Conservation (phyloP, 306 rosid species). For the Cucumis hystrix region DNA sequence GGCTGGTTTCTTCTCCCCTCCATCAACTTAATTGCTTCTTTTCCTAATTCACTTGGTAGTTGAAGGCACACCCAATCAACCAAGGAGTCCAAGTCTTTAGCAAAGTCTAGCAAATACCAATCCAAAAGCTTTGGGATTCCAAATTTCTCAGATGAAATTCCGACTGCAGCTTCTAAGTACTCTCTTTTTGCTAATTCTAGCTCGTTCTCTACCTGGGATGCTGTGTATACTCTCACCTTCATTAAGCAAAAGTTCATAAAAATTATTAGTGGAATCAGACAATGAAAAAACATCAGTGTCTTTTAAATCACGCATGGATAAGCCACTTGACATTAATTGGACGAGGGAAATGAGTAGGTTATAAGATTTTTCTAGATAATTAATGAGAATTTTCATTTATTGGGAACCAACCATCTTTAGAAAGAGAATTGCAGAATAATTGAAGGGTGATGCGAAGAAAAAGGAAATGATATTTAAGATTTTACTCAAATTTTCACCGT, state of each 20-base stretch:
- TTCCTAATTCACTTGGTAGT: slow-evolving; percentile 69
- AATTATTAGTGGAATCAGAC: not conserved
- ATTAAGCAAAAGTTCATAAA: slow-evolving; percentile 16
- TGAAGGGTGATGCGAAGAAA: not conserved
- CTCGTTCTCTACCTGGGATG: slow-evolving; percentile 73
- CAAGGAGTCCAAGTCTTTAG: slow-evolving; percentile 82
- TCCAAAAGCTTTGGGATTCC: slow-evolving; percentile 69
- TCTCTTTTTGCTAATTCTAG: slow-evolving; percentile 80
- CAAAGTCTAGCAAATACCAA: slow-evolving; percentile 83
- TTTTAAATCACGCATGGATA: not conserved
- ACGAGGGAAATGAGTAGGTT: not conserved
- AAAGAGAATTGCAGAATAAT: not conserved
- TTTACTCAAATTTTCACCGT: not conserved
- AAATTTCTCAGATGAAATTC: slow-evolving; percentile 51
- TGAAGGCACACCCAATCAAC: slow-evolving; percentile 94
- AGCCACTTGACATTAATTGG: not conserved
- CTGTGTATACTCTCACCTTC: slow-evolving; percentile 88
- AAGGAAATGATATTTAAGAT: not conserved
- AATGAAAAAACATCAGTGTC: not conserved
- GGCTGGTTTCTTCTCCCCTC: slow-evolving; percentile 44
- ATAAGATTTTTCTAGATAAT: not conserved
- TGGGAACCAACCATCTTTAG: not conserved
- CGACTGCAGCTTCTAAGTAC: slow-evolving; percentile 72
- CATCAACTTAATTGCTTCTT: slow-evolving; percentile 69
- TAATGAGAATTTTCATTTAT: not conserved